Evolutionary conservation across 1,284 basidiomycete genomes (phyloP).

Genomic region (Naganishia cerealis): DNA sequence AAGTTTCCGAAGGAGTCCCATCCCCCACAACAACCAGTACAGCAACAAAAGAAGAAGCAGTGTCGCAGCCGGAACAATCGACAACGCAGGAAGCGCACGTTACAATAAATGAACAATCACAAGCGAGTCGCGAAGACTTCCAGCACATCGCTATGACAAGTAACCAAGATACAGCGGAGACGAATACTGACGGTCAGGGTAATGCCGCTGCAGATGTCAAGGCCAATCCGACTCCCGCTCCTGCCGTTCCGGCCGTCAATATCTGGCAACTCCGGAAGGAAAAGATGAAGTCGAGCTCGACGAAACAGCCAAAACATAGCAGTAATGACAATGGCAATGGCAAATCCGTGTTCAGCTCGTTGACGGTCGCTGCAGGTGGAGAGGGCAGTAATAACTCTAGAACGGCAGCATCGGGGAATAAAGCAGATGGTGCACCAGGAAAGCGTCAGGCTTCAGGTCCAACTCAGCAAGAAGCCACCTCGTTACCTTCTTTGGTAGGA

Average conservation of each 20-base stretch:
- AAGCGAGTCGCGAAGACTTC: background rate
- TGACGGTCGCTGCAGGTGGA: conserved; percentile 7
- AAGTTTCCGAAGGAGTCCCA: background rate
- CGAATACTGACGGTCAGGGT: background rate
- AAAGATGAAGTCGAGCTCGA: conserved; percentile 32
- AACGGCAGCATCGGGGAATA: background rate
- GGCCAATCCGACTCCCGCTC: background rate
- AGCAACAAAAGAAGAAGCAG: background rate
- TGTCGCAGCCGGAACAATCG: background rate
- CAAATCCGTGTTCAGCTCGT: conserved; percentile 31
- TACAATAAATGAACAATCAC: background rate
- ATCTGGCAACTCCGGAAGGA: conserved; percentile 50
- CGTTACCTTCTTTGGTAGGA: background rate
- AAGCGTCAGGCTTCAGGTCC: background rate
- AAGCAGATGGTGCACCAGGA: background rate
- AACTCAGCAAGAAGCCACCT: background rate
- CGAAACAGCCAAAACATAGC: background rate
- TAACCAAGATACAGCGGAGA: background rate
- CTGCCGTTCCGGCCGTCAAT: conserved; percentile 38
- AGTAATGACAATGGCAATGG: background rate
- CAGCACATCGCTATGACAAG: background rate
- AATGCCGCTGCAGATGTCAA: background rate
- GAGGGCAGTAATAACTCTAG: background rate
- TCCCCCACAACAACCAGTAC: background rate
- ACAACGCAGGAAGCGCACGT: background rate